Percentiles rank a stretch among this genome's conserved stretches.
phyloP scores from a whole-genome alignment of 768 basidiomycete species.

The Kwoniella sp. region DNA sequence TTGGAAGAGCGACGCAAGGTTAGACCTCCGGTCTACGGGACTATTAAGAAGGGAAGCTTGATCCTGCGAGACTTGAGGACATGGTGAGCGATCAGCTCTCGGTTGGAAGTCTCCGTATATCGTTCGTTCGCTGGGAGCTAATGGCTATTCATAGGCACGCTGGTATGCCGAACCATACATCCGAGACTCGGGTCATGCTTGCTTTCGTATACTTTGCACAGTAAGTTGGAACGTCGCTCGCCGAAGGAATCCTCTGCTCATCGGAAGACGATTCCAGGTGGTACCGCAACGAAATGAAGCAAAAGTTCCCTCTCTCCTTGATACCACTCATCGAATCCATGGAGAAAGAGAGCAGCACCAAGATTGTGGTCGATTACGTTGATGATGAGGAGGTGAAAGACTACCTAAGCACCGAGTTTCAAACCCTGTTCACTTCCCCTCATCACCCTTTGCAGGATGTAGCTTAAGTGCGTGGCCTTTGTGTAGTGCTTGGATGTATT shows the following conservation, averaged over 20 bases:
- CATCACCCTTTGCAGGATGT: conserved; percentile 12
- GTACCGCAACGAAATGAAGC: conserved; percentile 16
- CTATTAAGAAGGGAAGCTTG: conserved; percentile 19
- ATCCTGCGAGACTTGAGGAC: conserved; percentile 20
- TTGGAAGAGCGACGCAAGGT: conserved; percentile 20
- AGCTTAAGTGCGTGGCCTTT: not conserved
- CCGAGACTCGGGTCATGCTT: conserved; percentile 18
- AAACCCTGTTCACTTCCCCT: conserved; percentile 20
- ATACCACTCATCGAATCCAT: conserved; percentile 13
- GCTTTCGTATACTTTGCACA: conserved; percentile 19
- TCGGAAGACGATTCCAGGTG: conserved; percentile 7
- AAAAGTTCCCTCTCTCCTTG: conserved; percentile 16
- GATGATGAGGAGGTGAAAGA: conserved; percentile 19
- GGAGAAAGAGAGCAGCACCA: conserved; percentile 15
- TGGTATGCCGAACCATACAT: conserved; percentile 24
- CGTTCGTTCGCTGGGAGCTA: no score
- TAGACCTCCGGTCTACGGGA: conserved; percentile 20
- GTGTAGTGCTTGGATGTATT: not conserved
- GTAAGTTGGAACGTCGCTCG: not conserved
- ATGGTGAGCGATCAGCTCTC: no score
- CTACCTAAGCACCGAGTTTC: conserved; percentile 21
- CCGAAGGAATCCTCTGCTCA: not conserved
- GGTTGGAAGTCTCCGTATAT: no score
- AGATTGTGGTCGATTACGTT: conserved; percentile 18
- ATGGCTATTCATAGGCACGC: conserved; percentile 12